Percentiles rank a stretch among this genome's conserved stretches.
phyloP scores from a whole-genome alignment of 306 rosid genomes.

The Pyrus betulifolia region DNA sequence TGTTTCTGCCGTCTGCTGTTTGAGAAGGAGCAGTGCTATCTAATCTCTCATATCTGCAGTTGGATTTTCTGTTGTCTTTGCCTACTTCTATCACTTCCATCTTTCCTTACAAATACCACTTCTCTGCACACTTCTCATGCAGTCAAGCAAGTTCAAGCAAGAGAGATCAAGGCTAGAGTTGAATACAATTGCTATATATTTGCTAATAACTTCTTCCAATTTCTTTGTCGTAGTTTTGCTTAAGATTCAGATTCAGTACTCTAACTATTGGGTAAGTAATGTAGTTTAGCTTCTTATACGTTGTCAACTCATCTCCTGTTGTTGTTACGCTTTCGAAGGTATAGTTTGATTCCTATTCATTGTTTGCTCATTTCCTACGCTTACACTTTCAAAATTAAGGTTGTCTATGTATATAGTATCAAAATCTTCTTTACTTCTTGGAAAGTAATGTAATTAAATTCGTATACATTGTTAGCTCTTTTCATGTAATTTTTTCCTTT shows the following conservation, averaged over 20 bases:
- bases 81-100: constrained; percentile 5
- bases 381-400: no score
- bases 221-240: neutral
- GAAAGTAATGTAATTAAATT: no score
- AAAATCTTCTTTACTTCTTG: no score
- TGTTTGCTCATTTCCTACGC: neutral
- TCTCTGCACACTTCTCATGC: neutral
- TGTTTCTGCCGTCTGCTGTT: constrained; percentile 18
- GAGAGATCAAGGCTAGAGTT: neutral
- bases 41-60: constrained; percentile 9
- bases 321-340: no score
- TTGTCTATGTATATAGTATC: no score
- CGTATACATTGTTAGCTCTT: no score
- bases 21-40: neutral
- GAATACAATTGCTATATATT: neutral
- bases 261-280: neutral
- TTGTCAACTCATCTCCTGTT: neutral
- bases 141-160: neutral
- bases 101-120: constrained; percentile 3
- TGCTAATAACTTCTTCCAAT: neutral
- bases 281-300: neutral
- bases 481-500: no score
- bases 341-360: neutral
- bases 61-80: constrained; percentile 18
- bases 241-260: neutral